Conservation (phyloP, 2,329 filamentous ascomycete species). For the Epichloe scottii region DNA sequence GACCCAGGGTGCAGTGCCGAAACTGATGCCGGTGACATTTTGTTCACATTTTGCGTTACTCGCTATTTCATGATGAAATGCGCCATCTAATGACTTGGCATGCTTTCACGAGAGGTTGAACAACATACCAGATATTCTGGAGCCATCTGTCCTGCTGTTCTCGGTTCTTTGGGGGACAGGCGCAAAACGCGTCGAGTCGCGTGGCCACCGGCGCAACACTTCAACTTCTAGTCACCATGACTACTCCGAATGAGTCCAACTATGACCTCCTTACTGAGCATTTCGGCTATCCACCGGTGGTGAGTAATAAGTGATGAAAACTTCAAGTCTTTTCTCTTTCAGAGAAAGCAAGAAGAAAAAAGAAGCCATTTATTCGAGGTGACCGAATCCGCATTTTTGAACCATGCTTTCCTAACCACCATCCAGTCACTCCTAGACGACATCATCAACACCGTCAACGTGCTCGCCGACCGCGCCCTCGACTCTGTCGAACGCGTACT, state of each 20-base stretch:
- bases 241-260: slow-evolving; percentile 30
- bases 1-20: not conserved
- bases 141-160: not conserved
- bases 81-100: not conserved
- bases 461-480: slow-evolving; percentile 79
- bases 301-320: slow-evolving; percentile 32
- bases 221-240: slow-evolving; percentile 14
- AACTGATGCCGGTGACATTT: not conserved
- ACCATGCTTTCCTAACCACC: not conserved
- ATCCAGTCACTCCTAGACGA: slow-evolving; percentile 82
- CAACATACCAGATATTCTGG: not conserved
- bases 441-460: slow-evolving; percentile 94
- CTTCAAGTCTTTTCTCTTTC: not conserved
- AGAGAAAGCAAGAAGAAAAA: slow-evolving; percentile 1
- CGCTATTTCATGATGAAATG: not conserved
- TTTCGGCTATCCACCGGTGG: slow-evolving; percentile 85
- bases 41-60: not conserved
- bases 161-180: not conserved
- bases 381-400: not conserved
- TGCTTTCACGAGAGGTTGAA: not conserved
- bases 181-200: slow-evolving; percentile 7
- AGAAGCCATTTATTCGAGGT: too few species aligned
- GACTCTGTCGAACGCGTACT: slow-evolving; percentile 79
- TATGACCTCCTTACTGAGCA: slow-evolving; percentile 81
- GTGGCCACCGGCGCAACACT: slow-evolving; percentile 9